Conservation (phyloP, 768 basidiomycete species). For the Clavulina sp. region DNA sequence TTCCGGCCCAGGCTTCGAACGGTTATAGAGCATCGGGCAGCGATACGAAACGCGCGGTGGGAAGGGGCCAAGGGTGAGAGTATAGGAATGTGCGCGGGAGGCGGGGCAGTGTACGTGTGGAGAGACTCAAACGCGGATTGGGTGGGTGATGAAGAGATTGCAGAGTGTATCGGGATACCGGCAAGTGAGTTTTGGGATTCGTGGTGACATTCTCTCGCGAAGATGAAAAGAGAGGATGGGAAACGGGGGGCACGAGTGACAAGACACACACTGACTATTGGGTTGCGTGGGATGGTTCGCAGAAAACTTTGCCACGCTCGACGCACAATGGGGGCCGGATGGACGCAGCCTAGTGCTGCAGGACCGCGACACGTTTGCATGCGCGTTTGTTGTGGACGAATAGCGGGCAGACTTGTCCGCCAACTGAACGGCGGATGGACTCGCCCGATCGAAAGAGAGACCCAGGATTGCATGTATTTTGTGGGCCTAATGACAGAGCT, state of each 20-base stretch:
- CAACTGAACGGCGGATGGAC: no score
- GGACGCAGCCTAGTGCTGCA: constrained; percentile 63
- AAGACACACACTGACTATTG: no score
- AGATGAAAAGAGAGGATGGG: no score
- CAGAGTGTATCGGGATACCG: constrained; percentile 81
- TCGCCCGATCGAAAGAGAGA: no score
- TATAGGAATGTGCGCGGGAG: constrained; percentile 49
- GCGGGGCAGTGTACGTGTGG: constrained; percentile 31
- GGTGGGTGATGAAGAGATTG: constrained; percentile 47
- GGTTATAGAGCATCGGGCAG: constrained; percentile 45
- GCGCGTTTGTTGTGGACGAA: constrained; percentile 62
- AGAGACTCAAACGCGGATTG: constrained; percentile 41
- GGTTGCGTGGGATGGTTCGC: not conserved
- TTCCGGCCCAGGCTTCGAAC: constrained; percentile 45
- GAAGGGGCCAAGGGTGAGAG: constrained; percentile 67
- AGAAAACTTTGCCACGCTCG: constrained; percentile 57
- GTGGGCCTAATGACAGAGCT: not conserved
- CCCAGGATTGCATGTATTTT: no score
- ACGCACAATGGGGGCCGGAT: constrained; percentile 69
- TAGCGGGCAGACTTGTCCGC: constrained; percentile 13
- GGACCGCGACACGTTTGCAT: constrained; percentile 69
- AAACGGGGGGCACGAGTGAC: no score
- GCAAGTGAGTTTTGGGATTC: constrained; percentile 38
- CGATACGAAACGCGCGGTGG: constrained; percentile 57
- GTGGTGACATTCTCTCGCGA: not conserved